These are phyloP conservation scores for Claviceps pusilla DNA, from an alignment of 2,329 filamentous ascomycete species.

Conservation along the genomic window DNA sequence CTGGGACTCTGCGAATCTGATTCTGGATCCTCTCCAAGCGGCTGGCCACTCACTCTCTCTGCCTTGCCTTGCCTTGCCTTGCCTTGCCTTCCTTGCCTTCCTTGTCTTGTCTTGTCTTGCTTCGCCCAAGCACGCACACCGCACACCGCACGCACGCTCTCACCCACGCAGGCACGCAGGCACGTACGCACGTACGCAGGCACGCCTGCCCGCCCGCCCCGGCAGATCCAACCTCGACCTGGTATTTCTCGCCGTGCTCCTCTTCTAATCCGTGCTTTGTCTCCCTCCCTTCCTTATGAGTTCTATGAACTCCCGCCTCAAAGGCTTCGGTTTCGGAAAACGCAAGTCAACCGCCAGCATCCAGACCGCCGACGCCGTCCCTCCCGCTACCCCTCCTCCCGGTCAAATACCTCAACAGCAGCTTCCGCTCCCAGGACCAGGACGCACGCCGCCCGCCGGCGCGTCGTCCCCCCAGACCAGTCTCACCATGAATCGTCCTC, in stretches of 20 bases:
- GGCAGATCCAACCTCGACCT: not conserved
- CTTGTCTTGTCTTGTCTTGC: not conserved
- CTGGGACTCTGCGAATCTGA: not conserved
- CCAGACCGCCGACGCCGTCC: conserved; percentile 30
- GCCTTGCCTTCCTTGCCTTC: too few species aligned
- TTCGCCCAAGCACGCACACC: not conserved
- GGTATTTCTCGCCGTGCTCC: conserved; percentile 5
- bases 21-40: not conserved
- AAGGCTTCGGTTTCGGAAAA: conserved; percentile 69
- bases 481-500: conserved; percentile 50
- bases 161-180: not conserved
- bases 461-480: conserved; percentile 30
- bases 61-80: too few species aligned
- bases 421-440: conserved; percentile 19
- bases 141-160: too few species aligned
- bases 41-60: not conserved
- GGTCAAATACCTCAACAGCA: conserved; percentile 34
- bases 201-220: not conserved
- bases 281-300: conserved; percentile 39
- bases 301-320: conserved; percentile 67
- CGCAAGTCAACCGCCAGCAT: conserved; percentile 55
- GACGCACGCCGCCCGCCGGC: conserved; percentile 20
- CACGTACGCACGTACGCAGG: too few species aligned
- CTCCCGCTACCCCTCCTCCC: conserved; percentile 21
- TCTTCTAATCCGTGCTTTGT: conserved; percentile 4